Conservation (phyloP, 2,329 filamentous ascomycete genomes). For the Aspergillus vadensis region DNA sequence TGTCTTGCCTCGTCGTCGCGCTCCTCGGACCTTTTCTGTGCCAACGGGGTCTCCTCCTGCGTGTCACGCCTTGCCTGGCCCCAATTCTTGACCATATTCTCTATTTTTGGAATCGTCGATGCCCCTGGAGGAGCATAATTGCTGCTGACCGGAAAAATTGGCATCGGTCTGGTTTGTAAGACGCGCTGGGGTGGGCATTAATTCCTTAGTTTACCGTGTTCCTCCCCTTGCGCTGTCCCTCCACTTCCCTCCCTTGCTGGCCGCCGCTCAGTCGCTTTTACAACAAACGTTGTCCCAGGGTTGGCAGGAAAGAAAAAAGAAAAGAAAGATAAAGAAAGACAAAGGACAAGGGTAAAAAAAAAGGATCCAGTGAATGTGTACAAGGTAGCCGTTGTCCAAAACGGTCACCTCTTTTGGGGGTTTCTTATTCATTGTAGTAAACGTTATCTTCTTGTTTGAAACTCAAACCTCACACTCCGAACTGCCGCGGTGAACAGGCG, state of each 20-base stretch:
- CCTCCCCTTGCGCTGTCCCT: constrained; percentile 8
- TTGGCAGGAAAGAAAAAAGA: background rate
- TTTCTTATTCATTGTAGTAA: no score
- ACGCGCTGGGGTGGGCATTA: constrained; percentile 15
- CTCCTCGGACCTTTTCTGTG: constrained; percentile 14
- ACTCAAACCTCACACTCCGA: no score
- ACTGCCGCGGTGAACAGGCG: background rate
- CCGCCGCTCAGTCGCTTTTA: background rate
- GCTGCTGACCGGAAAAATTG: background rate
- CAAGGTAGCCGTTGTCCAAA: no score
- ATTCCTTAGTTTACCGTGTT: constrained; percentile 10
- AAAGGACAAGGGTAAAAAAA: background rate
- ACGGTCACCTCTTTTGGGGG: no score
- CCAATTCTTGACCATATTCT: constrained; percentile 13
- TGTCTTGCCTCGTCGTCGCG: constrained; percentile 15
- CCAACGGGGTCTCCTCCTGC: constrained; percentile 18
- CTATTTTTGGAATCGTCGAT: constrained; percentile 14
- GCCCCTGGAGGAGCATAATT: constrained; percentile 9
- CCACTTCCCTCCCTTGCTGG: constrained; percentile 9
- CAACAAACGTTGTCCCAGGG: background rate
- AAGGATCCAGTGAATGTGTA: no score
- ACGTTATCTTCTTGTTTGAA: no score
- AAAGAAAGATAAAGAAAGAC: no score
- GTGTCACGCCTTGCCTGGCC: constrained; percentile 16
- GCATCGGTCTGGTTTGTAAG: constrained; percentile 17